Evolutionary conservation across 176 grass and related monocot genomes (phyloP), one percentile per base, ranked within the genome.

Genomic region (Musa itinerans): DNA sequence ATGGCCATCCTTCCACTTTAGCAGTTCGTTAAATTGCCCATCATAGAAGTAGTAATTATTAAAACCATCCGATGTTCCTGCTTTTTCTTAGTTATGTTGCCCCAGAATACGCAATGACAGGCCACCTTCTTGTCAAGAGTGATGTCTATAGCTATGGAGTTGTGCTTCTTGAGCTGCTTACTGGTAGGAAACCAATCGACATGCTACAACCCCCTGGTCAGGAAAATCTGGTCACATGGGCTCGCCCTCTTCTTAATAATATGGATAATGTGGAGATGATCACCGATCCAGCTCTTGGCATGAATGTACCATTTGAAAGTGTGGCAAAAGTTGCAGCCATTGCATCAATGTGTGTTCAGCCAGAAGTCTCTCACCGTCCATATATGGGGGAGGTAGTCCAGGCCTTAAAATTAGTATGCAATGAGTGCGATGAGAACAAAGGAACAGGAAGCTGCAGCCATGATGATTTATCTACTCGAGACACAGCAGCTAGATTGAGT

Each of bases 61-160:
- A 16, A 71, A 8, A 54, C 25, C 78, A 78, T 83, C 55, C 62
- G 29, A 51, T 72, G 2, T 43, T 57, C 8, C 74, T 84, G 82
- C 11, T 43, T 59, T 57, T 17, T 27, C 49, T 72, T n/a, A 85
- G 83, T 76, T 99, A 99, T 81, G 95, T 99, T 72, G 95, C 95
- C 19, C 95, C 95, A 0, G 95, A 99, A 76, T 99, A 99, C 10
- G 95, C 95, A 53, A 99, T 99, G 95, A 99, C 95, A 0, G 95
- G 95, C 8, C 95, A 94, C 82, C 95, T 99, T 72, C 88, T 99
- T 63, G 95, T 99, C 52, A 99, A 99, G 81, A 94, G 90, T 48
- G 95, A 99, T 61, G 95, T 99, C 14, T 99, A 99, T 76, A 99
- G 95, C 82, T 99, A 94, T 17, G 95, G 95, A 7, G 91, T 99